Base-by-base conservation (phyloP, 179 eudicot species). In the Silene coronaria region DNA sequence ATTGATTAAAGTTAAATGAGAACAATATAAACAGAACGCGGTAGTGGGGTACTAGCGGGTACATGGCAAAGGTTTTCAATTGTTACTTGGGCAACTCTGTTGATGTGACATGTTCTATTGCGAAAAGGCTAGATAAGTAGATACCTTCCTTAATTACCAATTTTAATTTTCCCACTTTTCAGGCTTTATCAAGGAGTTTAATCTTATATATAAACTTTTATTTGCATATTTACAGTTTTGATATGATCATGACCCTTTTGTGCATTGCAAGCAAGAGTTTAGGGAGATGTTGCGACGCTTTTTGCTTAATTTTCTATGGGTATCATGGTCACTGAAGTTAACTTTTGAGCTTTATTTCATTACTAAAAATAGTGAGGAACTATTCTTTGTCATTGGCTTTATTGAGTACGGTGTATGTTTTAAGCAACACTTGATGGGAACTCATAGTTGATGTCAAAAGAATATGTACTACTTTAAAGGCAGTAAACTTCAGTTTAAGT, bases 21-120 rank as follows among this genome's bases (percentile, higher is more conserved):
- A n/a, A n/a, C n/a, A n/a, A n/a, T n/a, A n/a, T n/a, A n/a, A n/a
- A n/a, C n/a, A n/a, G n/a, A n/a, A n/a, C n/a, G n/a, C n/a, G n/a
- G n/a, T n/a, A n/a, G n/a, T n/a, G n/a, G n/a, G n/a, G n/a, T n/a
- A n/a, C n/a, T n/a, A n/a, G n/a, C n/a, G n/a, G n/a, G n/a, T n/a
- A n/a, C 42, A 5, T 34, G 6, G 9, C 42, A 34, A 34, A 5
- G 42, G 42, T 6, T 34, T 34, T 34, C 9, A 5, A 34, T 7
- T 21, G 68, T 72, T 62, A 76, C 30, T 67, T 80, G 80, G 77
- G 78, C 67, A 28, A 36, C 32, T 23, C 73, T 78, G 79, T 78
- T 81, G 81, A 78, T 74, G 53, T 78, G 21, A 74, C 76, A 63
- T 81, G 76, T n/a, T 74, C 78, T 70, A 64, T 81, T 55, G 34